These are phyloP conservation scores for Hypholoma sublateritium DNA, from an alignment of 768 basidiomycete genomes.

Conservation along the genomic window DNA sequence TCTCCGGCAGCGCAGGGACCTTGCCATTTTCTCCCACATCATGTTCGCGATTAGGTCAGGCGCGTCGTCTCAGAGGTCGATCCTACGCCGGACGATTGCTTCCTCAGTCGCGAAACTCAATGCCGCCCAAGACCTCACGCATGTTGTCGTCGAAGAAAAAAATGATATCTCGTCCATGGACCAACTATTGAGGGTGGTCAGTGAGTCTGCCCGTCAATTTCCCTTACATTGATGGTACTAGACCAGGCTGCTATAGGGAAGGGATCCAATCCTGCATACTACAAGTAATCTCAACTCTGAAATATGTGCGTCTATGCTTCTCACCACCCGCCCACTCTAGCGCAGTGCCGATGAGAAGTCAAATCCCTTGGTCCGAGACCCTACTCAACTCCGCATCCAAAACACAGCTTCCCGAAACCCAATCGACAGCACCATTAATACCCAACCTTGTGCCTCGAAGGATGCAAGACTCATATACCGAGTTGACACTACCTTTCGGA, in stretches of 20 bases:
- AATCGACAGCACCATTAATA: neutral
- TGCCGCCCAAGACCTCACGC: conserved; percentile 12
- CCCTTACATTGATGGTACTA: neutral
- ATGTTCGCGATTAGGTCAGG: neutral
- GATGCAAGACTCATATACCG: conserved; percentile 75
- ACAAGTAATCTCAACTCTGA: conserved; percentile 32
- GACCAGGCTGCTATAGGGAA: conserved; percentile 33
- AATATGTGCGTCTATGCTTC: no score
- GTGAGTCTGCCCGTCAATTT: conserved; percentile 37
- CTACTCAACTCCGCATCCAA: conserved; percentile 40
- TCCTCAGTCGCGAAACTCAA: neutral
- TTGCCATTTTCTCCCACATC: neutral
- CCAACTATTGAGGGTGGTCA: conserved; percentile 49
- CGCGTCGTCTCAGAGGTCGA: neutral
- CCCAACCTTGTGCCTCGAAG: conserved; percentile 36
- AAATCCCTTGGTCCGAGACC: conserved; percentile 58
- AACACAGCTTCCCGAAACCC: neutral
- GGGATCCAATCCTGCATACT: conserved; percentile 51
- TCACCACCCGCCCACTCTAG: conserved; percentile 26
- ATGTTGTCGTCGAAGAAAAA: conserved; percentile 48
- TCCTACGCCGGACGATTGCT: neutral
- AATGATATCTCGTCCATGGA: conserved; percentile 62
- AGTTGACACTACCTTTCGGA: conserved; percentile 63
- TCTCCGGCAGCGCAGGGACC: neutral
- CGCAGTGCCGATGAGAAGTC: conserved; percentile 54